Percentiles rank a stretch among this genome's conserved stretches.
phyloP scores from a whole-genome alignment of 129 eudicot species.

The Rutidosis leptorrhynchoides region DNA sequence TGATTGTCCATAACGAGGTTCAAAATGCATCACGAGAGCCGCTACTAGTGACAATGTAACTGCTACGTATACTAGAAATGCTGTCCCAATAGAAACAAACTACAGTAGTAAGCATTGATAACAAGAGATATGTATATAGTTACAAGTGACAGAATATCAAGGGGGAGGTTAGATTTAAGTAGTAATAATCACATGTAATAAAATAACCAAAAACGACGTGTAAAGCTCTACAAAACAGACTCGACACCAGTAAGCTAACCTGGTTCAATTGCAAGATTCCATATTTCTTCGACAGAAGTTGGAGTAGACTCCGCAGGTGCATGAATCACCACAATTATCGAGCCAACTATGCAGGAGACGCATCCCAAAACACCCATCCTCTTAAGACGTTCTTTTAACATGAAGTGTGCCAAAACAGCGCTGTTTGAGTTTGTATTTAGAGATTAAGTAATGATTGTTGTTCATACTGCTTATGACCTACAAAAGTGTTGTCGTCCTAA shows the following conservation, averaged over 20 bases:
- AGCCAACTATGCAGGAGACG: constrained; percentile 78
- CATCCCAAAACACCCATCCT: constrained; percentile 79
- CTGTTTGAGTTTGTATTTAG: constrained; percentile 39
- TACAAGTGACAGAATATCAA: neutral
- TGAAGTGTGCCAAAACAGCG: constrained; percentile 85
- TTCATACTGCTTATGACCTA: neutral
- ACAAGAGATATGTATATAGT: neutral
- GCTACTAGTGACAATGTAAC: constrained; percentile 66
- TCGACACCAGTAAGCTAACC: constrained; percentile 34
- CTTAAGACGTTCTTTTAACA: constrained; percentile 69
- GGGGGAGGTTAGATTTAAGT: neutral
- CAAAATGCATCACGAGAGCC: constrained; percentile 72
- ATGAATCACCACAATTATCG: constrained; percentile 78
- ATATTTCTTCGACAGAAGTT: constrained; percentile 68
- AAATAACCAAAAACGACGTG: neutral
- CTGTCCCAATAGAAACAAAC: constrained; percentile 41
- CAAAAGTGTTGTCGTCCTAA: neutral
- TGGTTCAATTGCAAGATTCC: constrained; percentile 82
- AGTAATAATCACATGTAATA: neutral
- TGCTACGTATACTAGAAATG: constrained; percentile 67
- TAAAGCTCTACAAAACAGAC: neutral
- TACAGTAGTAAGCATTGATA: constrained; percentile 6
- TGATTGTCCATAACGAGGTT: constrained; percentile 83
- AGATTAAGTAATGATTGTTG: neutral
- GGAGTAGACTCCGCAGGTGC: constrained; percentile 84